Percentiles rank a stretch among this genome's conserved stretches.
Conservation (phyloP, 208 protist species). For the Acanthamoeba culbertsoni region DNA sequence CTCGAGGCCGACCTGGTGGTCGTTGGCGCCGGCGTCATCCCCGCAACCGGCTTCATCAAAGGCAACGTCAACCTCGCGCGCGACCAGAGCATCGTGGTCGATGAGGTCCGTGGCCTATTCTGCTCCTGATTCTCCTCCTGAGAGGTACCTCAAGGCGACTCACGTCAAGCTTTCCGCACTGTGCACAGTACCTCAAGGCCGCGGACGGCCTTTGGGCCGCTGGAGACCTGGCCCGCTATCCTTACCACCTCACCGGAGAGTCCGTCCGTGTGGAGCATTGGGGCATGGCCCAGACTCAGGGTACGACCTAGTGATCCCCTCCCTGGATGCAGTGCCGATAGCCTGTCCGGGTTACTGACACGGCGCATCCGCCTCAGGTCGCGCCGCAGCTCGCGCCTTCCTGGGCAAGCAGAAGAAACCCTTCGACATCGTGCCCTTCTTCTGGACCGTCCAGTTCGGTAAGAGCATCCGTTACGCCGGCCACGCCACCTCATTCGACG, state of each 20-base stretch:
- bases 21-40: slow-evolving; percentile 68
- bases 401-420: slow-evolving; percentile 24
- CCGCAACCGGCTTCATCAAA: slow-evolving; percentile 59
- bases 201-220: slow-evolving; percentile 57
- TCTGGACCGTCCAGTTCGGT: slow-evolving; percentile 74
- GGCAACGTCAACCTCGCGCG: slow-evolving; percentile 15
- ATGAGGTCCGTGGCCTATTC: not conserved
- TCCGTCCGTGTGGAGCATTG: slow-evolving; percentile 71
- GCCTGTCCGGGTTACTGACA: not conserved
- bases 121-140: not conserved
- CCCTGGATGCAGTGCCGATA: not conserved
- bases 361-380: not conserved
- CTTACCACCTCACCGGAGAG: slow-evolving; percentile 49
- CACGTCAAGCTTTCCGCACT: not conserved
- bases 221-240: slow-evolving; percentile 69
- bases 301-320: not conserved
- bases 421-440: slow-evolving; percentile 68
- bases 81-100: slow-evolving; percentile 60
- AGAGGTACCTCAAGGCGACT: not conserved
- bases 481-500: slow-evolving; percentile 62
- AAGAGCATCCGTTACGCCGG: slow-evolving; percentile 68
- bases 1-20: slow-evolving; percentile 60
- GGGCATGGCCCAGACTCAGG: slow-evolving; percentile 56
- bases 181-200: slow-evolving; percentile 52
- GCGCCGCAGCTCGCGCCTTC: slow-evolving; percentile 41